Evolutionary conservation across 495 filamentous ascomycete species (phyloP), one percentile per base, ranked within the genome.

Genomic region (Aspergillus sparsus): DNA sequence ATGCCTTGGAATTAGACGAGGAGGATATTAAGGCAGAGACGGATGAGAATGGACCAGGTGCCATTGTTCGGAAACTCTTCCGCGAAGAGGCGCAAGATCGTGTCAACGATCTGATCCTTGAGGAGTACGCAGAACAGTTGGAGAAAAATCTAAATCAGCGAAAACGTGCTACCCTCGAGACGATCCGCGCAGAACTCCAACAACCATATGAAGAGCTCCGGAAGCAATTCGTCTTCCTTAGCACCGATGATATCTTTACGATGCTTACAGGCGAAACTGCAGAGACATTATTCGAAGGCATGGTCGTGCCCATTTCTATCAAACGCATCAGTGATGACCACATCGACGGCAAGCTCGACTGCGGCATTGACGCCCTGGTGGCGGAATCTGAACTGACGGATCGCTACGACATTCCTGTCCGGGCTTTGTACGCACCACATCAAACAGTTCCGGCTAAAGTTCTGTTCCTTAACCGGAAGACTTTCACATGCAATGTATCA

Each of bases 21-120:
- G 94, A 98, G 74, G 94, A 98, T 69, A 89, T 98, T 71, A 93
- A 96, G 72, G 92, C 89, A 0, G 93, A 98, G 74, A 87, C 86
- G 7, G 89, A 94, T 62, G 91, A 96, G 67, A 89, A 90, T 54
- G 94, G 94, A 1, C 79, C 87, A 0, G 90, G 89, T 36, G 94
- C 93, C 7, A 90, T 98, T 60, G 90, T 98, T 56, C 88, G 93
- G 57, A 93, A 91, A 72, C 83, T 98, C 7, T 88, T 98, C 73
- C 89, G 88, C 66, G 92, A 97, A 9, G 89, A 96, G 27, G 87
- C 89, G 57, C 89, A 93, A 68, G 93, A 97, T 60, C 92, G 92
- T 68, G 92, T 98, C 63, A 96, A 98, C 66, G 95, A 98, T 68
- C 79, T 98, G 53, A 92, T 97, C 62, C 79, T 98, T 5, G 94